Evolutionary conservation across 2,329 filamentous ascomycete species (phyloP).

Genomic region (Talaromyces sp.): DNA sequence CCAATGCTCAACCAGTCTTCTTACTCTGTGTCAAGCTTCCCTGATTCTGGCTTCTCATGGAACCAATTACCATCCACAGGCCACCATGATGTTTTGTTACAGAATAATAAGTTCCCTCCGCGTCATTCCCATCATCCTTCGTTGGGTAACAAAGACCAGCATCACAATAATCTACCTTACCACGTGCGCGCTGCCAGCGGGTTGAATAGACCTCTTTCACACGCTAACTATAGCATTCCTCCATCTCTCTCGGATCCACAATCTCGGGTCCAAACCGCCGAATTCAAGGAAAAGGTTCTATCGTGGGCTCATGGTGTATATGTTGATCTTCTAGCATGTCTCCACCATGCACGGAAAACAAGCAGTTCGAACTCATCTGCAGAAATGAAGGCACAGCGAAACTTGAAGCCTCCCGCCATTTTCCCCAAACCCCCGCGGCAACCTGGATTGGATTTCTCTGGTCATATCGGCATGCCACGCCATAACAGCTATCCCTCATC

Average conservation of each 20-base stretch:
- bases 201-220: conserved; percentile 19
- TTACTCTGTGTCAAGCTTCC: conserved; percentile 24
- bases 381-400: conserved; percentile 40
- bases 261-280: conserved; percentile 34
- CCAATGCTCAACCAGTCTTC: conserved; percentile 21
- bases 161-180: conserved; percentile 25
- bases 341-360: conserved; percentile 51
- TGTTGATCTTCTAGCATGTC: conserved; percentile 61
- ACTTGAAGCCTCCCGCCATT: conserved; percentile 52
- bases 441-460: conserved; percentile 48
- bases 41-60: conserved; percentile 26
- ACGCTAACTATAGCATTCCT: conserved; percentile 20
- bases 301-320: conserved; percentile 68
- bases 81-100: conserved; percentile 27
- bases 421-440: conserved; percentile 59
- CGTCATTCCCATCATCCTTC: conserved; percentile 33
- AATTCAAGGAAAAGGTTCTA: conserved; percentile 65
- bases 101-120: conserved; percentile 31
- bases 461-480: conserved; percentile 27
- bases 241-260: conserved; percentile 15
- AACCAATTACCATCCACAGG: conserved; percentile 26
- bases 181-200: conserved; percentile 23
- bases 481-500: conserved; percentile 35
- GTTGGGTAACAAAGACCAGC: conserved; percentile 22
- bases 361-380: conserved; percentile 44